Base-by-base conservation (phyloP, 345 rosid species). In the Boechera divaricarpa region DNA sequence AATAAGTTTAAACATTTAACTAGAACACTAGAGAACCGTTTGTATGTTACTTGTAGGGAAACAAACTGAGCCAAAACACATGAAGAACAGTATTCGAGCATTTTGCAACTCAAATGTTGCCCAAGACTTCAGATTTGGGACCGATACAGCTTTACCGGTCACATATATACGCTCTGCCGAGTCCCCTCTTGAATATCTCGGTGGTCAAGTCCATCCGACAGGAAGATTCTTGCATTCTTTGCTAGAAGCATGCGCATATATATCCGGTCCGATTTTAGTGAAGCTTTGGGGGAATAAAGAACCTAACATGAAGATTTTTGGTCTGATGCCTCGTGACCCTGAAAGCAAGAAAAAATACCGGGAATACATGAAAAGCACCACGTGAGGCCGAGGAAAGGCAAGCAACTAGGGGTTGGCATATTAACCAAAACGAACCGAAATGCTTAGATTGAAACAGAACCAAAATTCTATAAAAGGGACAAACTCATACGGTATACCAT, bases 211-310 rank as follows among this genome's bases (percentile, higher is more conserved):
- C 83, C 94, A 24, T 85, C 82, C 0, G 87, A 88, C 39, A 85
- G 98, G 52, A 73, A 75, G 64, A 72, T 81, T 38, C 92, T 94
- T 33, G 95, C 97, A 66, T 94, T 94, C 81, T 91, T 91, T 74
- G 98, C 97, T 3, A 96, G 98, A 58, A 83, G 91, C 58, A 87
- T 86, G 89, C 96, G 91, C 0, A 93, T 97, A 24, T 89, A 90
- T 82, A 86, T 94, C 51, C 86, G 93, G 93, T 31, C 92, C 94
- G 0, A 79, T 86, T 41, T 80, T 91, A 26, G 82, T 85, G n/a
- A 82, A 80, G 49, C 76, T 72, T 69, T 94, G 98, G 98, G 94
- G 82, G 79, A 85, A 85, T 67, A 94, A 86, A 82, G 83, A 82
- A 64, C 72, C 86, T 3, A 92, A 91, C 85, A 90, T 94, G 96